phyloP scores from a whole-genome alignment of 2,329 filamentous ascomycete genomes.

The Mycosphaerella sp. region DNA sequence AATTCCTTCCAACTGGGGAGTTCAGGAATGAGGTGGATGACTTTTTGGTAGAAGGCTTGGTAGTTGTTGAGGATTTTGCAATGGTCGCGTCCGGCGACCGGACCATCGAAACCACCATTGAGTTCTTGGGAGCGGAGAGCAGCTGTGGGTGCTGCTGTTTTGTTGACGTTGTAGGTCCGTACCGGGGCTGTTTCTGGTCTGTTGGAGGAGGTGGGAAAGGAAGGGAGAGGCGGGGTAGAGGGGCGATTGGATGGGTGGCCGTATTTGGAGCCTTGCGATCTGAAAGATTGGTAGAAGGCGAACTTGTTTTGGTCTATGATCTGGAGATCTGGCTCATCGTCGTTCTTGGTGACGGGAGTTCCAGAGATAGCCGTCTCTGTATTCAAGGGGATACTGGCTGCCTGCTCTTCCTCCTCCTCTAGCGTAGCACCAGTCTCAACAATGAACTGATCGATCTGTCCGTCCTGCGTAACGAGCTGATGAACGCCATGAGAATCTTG shows the following conservation, averaged over 20 bases:
- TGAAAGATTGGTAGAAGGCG: constrained; percentile 4
- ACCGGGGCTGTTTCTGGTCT: background rate
- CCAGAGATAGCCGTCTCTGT: background rate
- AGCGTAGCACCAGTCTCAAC: background rate
- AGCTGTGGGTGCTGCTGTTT: constrained; percentile 7
- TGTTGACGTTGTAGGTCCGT: constrained; percentile 11
- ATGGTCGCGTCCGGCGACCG: constrained; percentile 22
- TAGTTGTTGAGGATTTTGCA: constrained; percentile 14
- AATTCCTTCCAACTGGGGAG: constrained; percentile 13
- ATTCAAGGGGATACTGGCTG: background rate
- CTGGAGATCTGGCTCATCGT: constrained; percentile 4
- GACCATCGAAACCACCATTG: constrained; percentile 6
- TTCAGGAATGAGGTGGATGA: constrained; percentile 18
- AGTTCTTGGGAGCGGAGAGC: constrained; percentile 1
- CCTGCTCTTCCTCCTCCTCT: background rate
- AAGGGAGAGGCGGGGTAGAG: constrained; percentile 12
- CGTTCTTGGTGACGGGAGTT: background rate
- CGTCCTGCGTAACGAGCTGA: background rate
- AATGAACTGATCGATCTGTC: constrained; percentile 4
- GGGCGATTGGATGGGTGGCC: background rate
- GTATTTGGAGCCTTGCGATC: constrained; percentile 5
- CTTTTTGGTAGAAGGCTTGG: constrained; percentile 25
- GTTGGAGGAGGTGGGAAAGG: background rate
- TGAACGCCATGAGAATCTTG: constrained; percentile 2
- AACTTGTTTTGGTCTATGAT: constrained; percentile 6